These are phyloP conservation scores for Venturiaceae sp. DNA, from an alignment of 2,329 filamentous ascomycete genomes.

Conservation along the genomic window DNA sequence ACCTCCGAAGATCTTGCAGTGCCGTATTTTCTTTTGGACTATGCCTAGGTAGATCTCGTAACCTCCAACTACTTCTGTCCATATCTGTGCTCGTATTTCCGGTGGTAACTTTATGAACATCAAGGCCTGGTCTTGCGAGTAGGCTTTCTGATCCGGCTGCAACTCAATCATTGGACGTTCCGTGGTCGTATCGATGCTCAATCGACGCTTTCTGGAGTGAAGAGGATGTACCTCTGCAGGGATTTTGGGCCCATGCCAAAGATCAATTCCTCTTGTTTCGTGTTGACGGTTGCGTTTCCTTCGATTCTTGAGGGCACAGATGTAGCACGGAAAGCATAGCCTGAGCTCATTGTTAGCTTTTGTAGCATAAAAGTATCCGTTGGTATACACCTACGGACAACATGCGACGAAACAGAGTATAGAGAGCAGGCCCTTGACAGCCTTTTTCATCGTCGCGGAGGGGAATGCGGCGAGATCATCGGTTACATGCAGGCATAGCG, in stretches of 20 bases:
- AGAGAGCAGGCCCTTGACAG: background rate
- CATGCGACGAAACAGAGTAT: conserved; percentile 1
- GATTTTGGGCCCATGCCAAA: background rate
- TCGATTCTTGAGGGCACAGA: conserved; percentile 3
- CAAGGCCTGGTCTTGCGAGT: background rate
- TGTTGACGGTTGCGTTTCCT: background rate
- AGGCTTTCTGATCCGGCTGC: background rate
- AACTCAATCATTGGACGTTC: background rate
- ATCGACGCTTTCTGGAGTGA: background rate
- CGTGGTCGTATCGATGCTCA: background rate
- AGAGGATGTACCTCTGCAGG: conserved; percentile 5
- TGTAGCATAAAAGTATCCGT: background rate
- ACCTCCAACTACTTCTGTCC: conserved; percentile 1
- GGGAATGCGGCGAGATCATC: background rate
- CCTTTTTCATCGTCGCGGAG: conserved; percentile 1
- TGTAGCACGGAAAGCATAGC: conserved; percentile 8
- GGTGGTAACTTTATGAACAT: conserved; percentile 5
- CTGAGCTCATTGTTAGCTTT: background rate
- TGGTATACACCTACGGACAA: background rate
- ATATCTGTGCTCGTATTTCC: conserved; percentile 3
- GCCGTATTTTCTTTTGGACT: background rate
- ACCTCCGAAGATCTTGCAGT: conserved; percentile 5
- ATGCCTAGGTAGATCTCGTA: conserved; percentile 4
- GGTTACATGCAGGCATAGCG: background rate
- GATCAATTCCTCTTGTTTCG: background rate